Percentiles rank a stretch among this genome's conserved stretches.
These are phyloP conservation scores for Pisolithus sp. DNA, from an alignment of 768 basidiomycete genomes.

Conservation along the genomic window DNA sequence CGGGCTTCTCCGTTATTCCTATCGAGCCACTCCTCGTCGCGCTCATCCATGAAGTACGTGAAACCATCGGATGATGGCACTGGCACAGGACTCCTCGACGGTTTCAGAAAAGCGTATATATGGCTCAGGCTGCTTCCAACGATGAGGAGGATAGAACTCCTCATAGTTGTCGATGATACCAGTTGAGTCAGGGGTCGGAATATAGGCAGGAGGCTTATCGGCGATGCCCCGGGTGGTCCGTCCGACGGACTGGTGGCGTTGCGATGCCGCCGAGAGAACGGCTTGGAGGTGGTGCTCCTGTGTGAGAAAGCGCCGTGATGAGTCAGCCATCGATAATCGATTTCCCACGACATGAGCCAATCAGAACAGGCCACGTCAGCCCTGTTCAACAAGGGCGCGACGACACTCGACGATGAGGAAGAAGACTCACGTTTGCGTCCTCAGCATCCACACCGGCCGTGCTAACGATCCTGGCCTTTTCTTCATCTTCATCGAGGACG, in stretches of 20 bases:
- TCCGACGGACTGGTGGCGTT: slow-evolving; percentile 35
- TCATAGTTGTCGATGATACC: slow-evolving; percentile 75
- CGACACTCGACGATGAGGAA: slow-evolving; percentile 28
- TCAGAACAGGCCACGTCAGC: slow-evolving; percentile 38
- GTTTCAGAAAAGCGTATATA: slow-evolving; percentile 82
- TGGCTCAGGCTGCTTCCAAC: slow-evolving; percentile 71
- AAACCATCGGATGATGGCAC: slow-evolving; percentile 66
- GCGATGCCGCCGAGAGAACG: slow-evolving; percentile 49
- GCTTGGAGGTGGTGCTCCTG: slow-evolving; percentile 57
- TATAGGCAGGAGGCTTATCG: slow-evolving; percentile 55
- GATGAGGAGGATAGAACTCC: slow-evolving; percentile 59
- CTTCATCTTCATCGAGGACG: slow-evolving; percentile 80
- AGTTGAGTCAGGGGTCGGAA: slow-evolving; percentile 90
- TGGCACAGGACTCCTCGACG: slow-evolving; percentile 65
- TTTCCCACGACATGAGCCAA: slow-evolving; percentile 43
- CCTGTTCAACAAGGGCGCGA: slow-evolving; percentile 37
- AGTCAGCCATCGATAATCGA: slow-evolving; percentile 51
- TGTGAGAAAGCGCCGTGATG: slow-evolving; percentile 21
- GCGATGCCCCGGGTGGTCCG: slow-evolving; percentile 31
- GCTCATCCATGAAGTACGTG: slow-evolving; percentile 93
- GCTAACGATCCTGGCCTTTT: slow-evolving; percentile 73
- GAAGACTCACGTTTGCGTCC: slow-evolving; percentile 81
- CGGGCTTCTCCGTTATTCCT: slow-evolving; percentile 83
- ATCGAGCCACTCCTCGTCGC: slow-evolving; percentile 91
- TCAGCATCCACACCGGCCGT: slow-evolving; percentile 89